A percentile compares a stretch with the other conserved stretches of the same genome.
These are phyloP conservation scores for Chaetomium cochliodes DNA, from an alignment of 495 filamentous ascomycete species.

Conservation along the genomic window DNA sequence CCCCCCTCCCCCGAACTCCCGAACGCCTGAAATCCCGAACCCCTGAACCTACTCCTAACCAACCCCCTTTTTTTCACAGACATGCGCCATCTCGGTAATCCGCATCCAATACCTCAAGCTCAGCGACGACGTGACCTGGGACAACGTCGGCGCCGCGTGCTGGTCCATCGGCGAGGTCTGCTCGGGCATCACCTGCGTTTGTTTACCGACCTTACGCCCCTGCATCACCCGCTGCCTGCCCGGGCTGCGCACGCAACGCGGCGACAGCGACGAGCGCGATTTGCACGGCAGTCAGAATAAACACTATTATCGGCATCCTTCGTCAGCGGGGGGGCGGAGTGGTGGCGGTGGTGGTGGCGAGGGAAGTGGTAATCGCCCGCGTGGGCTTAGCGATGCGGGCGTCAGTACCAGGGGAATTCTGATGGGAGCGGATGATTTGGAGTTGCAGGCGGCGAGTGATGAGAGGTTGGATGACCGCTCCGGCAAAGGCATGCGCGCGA, in stretches of 20 bases:
- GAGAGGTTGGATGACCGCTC: constrained; percentile 28
- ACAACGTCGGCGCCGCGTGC: constrained; percentile 57
- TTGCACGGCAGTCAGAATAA: neutral
- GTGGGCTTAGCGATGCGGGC: constrained; percentile 3
- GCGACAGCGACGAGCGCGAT: neutral
- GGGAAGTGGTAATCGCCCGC: no score
- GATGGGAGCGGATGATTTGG: constrained; percentile 16
- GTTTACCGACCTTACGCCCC: constrained; percentile 55
- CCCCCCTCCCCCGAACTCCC: no score
- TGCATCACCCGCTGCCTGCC: constrained; percentile 46
- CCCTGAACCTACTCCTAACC: no score
- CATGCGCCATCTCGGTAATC: constrained; percentile 57
- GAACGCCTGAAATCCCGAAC: no score
- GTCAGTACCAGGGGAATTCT: constrained; percentile 11
- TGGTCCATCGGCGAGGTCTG: constrained; percentile 60
- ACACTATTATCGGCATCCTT: constrained; percentile 4
- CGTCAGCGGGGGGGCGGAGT: constrained; percentile 3
- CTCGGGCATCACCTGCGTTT: constrained; percentile 58
- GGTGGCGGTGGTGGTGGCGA: constrained; percentile 18
- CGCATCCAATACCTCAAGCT: constrained; percentile 52
- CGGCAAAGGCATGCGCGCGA: constrained; percentile 18
- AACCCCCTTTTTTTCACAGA: constrained; percentile 29
- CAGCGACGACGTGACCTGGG: constrained; percentile 52
- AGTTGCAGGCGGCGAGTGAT: constrained; percentile 27
- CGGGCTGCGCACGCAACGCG: constrained; percentile 28